Percentiles rank a stretch among this genome's conserved stretches.
Conservation (phyloP, 2,329 filamentous ascomycete genomes). For the Cladosporium phlei region DNA sequence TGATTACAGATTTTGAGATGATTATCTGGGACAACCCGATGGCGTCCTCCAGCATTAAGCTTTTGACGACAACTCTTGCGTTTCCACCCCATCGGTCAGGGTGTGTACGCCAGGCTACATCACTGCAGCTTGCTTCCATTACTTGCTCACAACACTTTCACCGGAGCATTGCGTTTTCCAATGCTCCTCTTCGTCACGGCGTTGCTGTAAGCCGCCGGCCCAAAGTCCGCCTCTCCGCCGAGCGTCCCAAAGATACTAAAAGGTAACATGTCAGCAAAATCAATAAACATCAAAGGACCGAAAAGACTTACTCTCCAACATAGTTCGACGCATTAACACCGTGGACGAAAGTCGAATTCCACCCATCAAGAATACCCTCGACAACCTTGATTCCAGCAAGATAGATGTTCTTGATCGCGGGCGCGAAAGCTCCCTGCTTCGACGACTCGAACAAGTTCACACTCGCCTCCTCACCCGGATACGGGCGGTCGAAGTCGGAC, state of each 20-base stretch:
- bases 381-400: conserved; percentile 61
- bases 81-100: too few relatives aligned
- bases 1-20: too few relatives aligned
- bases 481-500: conserved; percentile 68
- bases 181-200: conserved; percentile 29
- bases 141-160: not conserved
- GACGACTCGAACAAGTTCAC: conserved; percentile 60
- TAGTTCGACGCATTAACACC: conserved; percentile 62
- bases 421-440: conserved; percentile 59
- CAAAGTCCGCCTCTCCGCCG: conserved; percentile 43
- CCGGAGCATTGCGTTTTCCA: conserved; percentile 9
- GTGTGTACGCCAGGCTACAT: too few relatives aligned
- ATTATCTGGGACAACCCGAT: too few relatives aligned
- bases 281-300: conserved; percentile 6
- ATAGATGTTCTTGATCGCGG: conserved; percentile 63
- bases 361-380: conserved; percentile 56
- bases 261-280: conserved; percentile 44
- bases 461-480: conserved; percentile 51
- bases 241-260: conserved; percentile 59
- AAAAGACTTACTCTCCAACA: conserved; percentile 32
- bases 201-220: conserved; percentile 17
- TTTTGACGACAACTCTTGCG: too few relatives aligned
- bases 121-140: too few relatives aligned
- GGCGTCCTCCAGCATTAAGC: too few relatives aligned
- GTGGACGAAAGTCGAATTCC: conserved; percentile 54